Base-by-base conservation (phyloP, 768 basidiomycete species). In the Tricholoma matsutake region DNA sequence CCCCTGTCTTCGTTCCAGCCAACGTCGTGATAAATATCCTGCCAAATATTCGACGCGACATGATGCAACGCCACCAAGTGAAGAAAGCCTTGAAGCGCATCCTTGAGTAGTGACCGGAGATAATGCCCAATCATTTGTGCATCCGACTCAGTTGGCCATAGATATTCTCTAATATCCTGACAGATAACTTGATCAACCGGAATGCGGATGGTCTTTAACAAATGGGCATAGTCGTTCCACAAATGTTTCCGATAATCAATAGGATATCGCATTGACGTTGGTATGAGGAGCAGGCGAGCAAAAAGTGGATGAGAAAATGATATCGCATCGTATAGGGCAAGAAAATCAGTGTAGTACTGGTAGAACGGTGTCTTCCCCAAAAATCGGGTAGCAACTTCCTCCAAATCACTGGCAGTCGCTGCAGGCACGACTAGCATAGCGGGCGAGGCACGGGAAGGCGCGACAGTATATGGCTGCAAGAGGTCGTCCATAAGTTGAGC, bases 281-380 rank as follows among this genome's bases (percentile, higher is more conserved):
- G 89, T 0, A 91, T 85, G 6, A 96, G 79, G 13, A 97, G 80
- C 11, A 96, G 80, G 2, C 82, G 78, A 11, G 83, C 86, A 68
- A 98, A 98, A 1, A 85, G 72, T 0, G 82, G 79, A 68, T 98
- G 86, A 2, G 87, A 84, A 72, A 96, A 96, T 7, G 96, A 98
- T 65, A 94, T 86, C 3, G 93, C 84, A 67, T 93, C 91, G 74
- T 96, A 98, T n/a, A 98, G 76, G 1, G 84, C 87, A 59, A 96
- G 80, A 69, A 97, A 89, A 73, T 97, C 95, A 13, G 89, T 90
- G 76, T 94, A 98, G 68, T 90, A 93, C 71, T 96, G 94, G 78
- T 86, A 97, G 79, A 98, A 98, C 0, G 95, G 93, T 0, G 87
- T 86, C 4, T 79, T 63, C 0, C 88, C 86, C n/a, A 93, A 82